These are phyloP conservation scores for Fomes fomentarius DNA, from an alignment of 1,284 basidiomycete species.

Conservation along the genomic window DNA sequence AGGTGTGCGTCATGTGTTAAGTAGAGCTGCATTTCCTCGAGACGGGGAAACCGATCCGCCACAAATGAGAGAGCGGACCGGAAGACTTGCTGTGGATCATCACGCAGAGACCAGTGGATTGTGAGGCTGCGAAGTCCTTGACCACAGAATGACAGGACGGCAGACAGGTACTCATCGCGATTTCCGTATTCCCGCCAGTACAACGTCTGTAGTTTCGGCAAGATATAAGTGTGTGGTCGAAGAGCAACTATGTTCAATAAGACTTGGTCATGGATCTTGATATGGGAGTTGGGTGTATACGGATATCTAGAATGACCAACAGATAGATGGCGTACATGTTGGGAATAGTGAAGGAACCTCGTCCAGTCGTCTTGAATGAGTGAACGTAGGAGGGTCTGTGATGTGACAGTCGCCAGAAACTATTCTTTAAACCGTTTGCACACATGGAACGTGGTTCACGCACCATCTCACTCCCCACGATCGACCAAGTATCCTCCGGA, in stretches of 20 bases:
- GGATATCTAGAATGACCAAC: not conserved
- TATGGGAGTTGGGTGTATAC: too few species aligned
- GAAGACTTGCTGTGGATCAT: not conserved
- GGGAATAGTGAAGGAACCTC: too few species aligned
- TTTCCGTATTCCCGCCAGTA: not conserved
- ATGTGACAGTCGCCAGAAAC: not conserved
- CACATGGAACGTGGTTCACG: not conserved
- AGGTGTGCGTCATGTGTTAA: not conserved
- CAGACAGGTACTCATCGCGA: not conserved
- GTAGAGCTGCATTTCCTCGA: not conserved
- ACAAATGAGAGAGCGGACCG: not conserved
- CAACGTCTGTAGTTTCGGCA: not conserved
- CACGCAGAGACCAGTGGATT: not conserved
- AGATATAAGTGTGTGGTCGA: not conserved
- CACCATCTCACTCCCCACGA: too few species aligned
- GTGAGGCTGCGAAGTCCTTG: not conserved
- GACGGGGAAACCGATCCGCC: not conserved
- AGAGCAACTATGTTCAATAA: not conserved
- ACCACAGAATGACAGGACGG: not conserved
- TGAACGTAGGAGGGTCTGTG: not conserved
- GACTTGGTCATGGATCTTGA: too few species aligned
- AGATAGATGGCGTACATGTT: too few species aligned
- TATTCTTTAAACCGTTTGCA: too few species aligned
- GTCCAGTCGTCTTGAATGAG: too few species aligned
- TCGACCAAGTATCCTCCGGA: too few species aligned